Evolutionary conservation across 441 rosid genomes (phyloP).

Genomic region (Erysimum cheiri): DNA sequence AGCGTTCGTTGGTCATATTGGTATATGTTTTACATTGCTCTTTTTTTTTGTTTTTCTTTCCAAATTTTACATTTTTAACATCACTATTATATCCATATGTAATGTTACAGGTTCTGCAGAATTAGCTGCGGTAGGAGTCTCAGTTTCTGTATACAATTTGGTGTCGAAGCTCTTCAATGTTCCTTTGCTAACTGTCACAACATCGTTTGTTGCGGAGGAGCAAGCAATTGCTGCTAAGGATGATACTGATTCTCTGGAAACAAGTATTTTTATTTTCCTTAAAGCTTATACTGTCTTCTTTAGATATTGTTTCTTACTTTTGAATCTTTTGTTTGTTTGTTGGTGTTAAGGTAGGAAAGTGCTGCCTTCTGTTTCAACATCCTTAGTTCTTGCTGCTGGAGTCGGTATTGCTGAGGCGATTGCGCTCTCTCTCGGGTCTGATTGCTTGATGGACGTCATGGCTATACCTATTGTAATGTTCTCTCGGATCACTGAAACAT

Average conservation of each 20-base stretch:
- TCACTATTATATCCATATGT: not conserved
- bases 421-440: constrained; percentile 75
- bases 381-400: constrained; percentile 80
- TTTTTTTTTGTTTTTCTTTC: not conserved
- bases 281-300: not conserved
- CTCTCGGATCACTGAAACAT: no score
- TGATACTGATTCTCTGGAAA: constrained; percentile 27
- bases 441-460: constrained; percentile 85
- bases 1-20: constrained; percentile 87
- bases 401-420: constrained; percentile 83
- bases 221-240: constrained; percentile 54
- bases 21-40: constrained; percentile 43
- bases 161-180: constrained; percentile 89
- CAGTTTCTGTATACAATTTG: constrained; percentile 81
- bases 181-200: constrained; percentile 84
- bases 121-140: constrained; percentile 91
- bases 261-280: constrained; percentile 35
- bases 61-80: not conserved
- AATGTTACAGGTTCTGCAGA: constrained; percentile 74
- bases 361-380: constrained; percentile 79
- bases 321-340: constrained; percentile 24
- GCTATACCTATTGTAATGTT: constrained; percentile 86
- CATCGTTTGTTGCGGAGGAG: constrained; percentile 94
- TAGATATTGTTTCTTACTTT: constrained; percentile 10
- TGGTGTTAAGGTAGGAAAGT: constrained; percentile 58